These are phyloP conservation scores for Zasmidium angulare DNA, from an alignment of 2,329 filamentous ascomycete genomes.

Conservation along the genomic window DNA sequence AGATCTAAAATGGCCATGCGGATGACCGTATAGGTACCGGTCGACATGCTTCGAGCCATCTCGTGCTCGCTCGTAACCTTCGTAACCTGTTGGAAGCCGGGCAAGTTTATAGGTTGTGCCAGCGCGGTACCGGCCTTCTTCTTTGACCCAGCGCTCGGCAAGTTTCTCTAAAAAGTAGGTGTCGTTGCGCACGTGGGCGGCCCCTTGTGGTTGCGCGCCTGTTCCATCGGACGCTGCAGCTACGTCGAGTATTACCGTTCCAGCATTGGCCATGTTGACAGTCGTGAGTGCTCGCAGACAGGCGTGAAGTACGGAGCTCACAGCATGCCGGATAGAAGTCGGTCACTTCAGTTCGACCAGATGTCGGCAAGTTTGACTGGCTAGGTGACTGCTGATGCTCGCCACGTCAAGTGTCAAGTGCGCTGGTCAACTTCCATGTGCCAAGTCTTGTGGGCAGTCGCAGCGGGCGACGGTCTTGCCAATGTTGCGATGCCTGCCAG, in stretches of 20 bases:
- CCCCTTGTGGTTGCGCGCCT: background rate
- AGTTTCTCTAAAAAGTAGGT: slow-evolving; percentile 27
- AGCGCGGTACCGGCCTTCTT: slow-evolving; percentile 9
- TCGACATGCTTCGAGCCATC: slow-evolving; percentile 48
- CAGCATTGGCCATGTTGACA: background rate
- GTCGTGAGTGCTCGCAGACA: too few species aligned
- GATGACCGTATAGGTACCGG: slow-evolving; percentile 60
- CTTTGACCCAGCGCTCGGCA: slow-evolving; percentile 29
- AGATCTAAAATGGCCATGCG: slow-evolving; percentile 54
- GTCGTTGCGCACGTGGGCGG: slow-evolving; percentile 24
- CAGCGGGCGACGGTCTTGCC: too few species aligned
- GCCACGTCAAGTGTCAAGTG: too few species aligned
- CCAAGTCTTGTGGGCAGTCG: too few species aligned
- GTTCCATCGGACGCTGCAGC: slow-evolving; percentile 18
- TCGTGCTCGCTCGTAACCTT: slow-evolving; percentile 37
- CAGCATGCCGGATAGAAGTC: too few species aligned
- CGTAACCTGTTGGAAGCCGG: slow-evolving; percentile 55
- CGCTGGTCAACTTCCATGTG: too few species aligned
- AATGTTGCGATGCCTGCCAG: too few species aligned
- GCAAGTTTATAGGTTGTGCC: slow-evolving; percentile 50
- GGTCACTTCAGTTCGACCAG: too few species aligned
- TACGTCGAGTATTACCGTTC: slow-evolving; percentile 9
- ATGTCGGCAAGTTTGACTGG: too few species aligned
- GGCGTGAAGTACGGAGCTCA: too few species aligned
- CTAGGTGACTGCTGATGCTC: too few species aligned